Evolutionary conservation across 2,329 filamentous ascomycete genomes (phyloP), one percentile per base, ranked within the genome.

Genomic region (Ophiosphaerella korrae): DNA sequence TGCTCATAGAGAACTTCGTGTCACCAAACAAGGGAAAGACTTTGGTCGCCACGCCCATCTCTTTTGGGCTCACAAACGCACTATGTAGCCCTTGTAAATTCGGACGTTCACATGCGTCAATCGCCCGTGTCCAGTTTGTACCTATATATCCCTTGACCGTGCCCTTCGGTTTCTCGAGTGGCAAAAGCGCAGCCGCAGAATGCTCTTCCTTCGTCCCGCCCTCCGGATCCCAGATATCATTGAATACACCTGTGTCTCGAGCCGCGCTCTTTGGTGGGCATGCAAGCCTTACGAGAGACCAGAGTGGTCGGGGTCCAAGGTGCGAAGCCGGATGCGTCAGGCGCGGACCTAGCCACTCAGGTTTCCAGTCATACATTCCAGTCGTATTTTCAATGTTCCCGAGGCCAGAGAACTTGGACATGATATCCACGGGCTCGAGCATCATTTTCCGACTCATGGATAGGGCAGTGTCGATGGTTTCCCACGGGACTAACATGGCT

Each of bases 11-110:
- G 1, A 82, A 63, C 53, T 82, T 82, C 7, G 74, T 76, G 9
- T 75, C 77, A 1, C 77, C 75, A 34, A 82, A 82, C 1, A 82
- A 54, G 2, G 80, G 79, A 48, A 81, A 74, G n/a, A 82, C 66
- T 31, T 75, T 71, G 38, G 70, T 67, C 0, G 76, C 74, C 12
- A 73, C 75, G 5, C 69, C 70, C 9, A 78, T 72, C 1, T 74
- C 72, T 16, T 75, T 68, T 2, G 79, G 79, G 42, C 76, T 74
- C 16, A 80, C 75, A 47, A 82, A 79, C 1, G 72, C 73, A n/a
- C 78, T 79, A 48, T 82, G 79, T 3, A 80, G 56, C 5, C 70
- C 72, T 52, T 78, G 76, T 5, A 81, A 62, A 24, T 76, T 59
- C 2, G 80, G 72, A 13, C 76, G 71, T 24, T 71, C 55, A 53